Base-by-base conservation (phyloP, 495 filamentous ascomycete species). In the Glonium stellatum region DNA sequence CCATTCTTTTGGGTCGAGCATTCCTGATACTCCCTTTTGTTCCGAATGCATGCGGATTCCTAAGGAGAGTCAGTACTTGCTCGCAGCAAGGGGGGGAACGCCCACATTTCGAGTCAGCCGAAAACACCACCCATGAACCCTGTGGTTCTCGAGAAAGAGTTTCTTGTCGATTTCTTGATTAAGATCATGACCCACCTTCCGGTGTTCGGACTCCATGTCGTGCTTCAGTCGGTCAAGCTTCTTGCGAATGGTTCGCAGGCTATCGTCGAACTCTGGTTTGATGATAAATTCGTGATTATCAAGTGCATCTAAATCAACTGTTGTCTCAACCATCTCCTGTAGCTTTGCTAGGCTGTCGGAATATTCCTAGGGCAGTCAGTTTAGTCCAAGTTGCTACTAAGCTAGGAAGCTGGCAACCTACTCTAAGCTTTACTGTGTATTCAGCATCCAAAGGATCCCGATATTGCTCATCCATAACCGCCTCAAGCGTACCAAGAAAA, bases 1-100 rank as follows among this genome's bases (percentile, higher is more conserved):
- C 93, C 93, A 72, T 96, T 97, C 78, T 97, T 99, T 78, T 97
- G 95, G 6, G 93, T 99, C 15, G 91, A 95, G 72, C 90, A 95
- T 76, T 99, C 93, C 69, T 90, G 87, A 68, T 97, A 99, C 46
- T 84, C 80, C 60, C 80, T 82, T 67, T 95, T 93, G 72, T 92
- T 92, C 52, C 93, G 87, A 65, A 99, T 99, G 68, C 89, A 93
- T 27, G 87, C 84, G 3, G 93, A 89, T 74, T 99, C 93, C 48
- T 44, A 11, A 44, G 18, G 23, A 1, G 18, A 10, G 25, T 37
- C 34, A 55, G 25, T 9, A 12, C 25, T 4, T 46, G 10, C 10
- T 42, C 25, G 15, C 31, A 51, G 12, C 9, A 8, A 35, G 31
- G 31, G 37, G 15, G 10, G 13, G 39, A 44, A 15, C 4, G 18